Base-by-base conservation (phyloP, 1,284 basidiomycete genomes). In the Retiboletus fuscus region DNA sequence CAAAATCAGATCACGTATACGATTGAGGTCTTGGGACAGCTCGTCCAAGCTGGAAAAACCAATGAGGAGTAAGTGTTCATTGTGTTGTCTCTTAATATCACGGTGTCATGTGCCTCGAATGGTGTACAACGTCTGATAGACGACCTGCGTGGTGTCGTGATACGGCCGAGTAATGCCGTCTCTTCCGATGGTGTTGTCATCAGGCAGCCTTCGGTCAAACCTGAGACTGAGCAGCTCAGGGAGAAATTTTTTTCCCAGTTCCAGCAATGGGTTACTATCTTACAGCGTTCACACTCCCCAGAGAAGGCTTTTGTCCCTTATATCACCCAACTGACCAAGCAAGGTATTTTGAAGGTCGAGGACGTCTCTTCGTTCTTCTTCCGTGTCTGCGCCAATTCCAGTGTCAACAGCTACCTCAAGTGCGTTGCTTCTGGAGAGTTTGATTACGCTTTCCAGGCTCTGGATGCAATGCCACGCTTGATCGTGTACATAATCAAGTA, bases 401-500 rank as follows among this genome's bases (percentile, higher is more conserved):
- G 96, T 76, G 93, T 99, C 77, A 94, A 93, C 82, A 93, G 92
- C 82, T 99, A 98, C 85, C 89, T 93, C 82, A 96, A 97, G 84
- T 93, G 93, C 77, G 88, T 95, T 72, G 89, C 93, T 43, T 86
- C 90, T 39, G 95, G 94, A 64, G 93, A 96, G 72, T 91, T 90
- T 63, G 89, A 91, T 28, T 89, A 91, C 64, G 91, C 94, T 26
- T 99, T 96, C 87, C 95, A 96, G 81, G 95, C 96, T 24, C 88
- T 99, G 76, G 98, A 99, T 83, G 96, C 98, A 15, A 93, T 99
- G 86, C 96, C 97, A 61, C 92, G 96, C 76, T 87, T 99, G 76
- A 96, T 99, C 74, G 95, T 97, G 61, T 95, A 98, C 82, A 98
- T 99, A 86, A 97, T 99, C 90, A 99, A 99, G 86, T 99, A 99